Percentiles rank a stretch among this genome's conserved stretches.
Evolutionary conservation across 768 basidiomycete species (phyloP).

Genomic region (Pleurotus tuber-regium): DNA sequence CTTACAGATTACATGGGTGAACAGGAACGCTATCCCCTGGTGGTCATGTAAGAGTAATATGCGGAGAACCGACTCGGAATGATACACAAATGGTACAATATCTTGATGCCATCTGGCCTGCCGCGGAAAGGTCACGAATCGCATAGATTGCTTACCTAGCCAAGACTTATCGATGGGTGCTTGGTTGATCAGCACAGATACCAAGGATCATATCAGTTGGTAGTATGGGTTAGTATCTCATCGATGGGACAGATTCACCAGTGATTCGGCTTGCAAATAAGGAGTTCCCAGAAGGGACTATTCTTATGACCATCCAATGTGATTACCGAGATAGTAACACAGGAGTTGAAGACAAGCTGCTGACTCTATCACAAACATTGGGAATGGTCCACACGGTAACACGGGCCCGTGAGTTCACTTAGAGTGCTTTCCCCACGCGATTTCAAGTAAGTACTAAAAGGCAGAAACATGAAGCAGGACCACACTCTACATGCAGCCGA

Average conservation of each 20-base stretch:
- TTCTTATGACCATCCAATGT: slow-evolving; percentile 6
- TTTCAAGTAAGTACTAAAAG: too few species aligned
- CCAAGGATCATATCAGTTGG: background rate
- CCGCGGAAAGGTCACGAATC: background rate
- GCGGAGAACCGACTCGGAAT: too few species aligned
- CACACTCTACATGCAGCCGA: too few species aligned
- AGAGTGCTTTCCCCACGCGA: too few species aligned
- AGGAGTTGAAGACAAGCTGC: background rate
- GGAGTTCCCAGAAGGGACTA: background rate
- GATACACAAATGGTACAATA: too few species aligned
- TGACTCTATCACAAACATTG: background rate
- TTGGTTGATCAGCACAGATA: background rate
- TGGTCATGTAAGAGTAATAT: too few species aligned
- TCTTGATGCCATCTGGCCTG: background rate
- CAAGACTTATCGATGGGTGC: background rate
- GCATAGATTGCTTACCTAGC: background rate
- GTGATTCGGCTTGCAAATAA: background rate
- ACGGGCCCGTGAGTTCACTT: background rate
- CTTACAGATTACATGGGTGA: too few species aligned
- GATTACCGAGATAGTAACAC: slow-evolving; percentile 3
- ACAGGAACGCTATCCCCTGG: too few species aligned
- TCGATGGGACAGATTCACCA: slow-evolving; percentile 7
- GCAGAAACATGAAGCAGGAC: too few species aligned
- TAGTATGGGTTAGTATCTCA: slow-evolving; percentile 1
- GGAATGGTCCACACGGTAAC: background rate